Conservation (phyloP, 1,139 yeast genomes). For the Taphrina deformans region DNA sequence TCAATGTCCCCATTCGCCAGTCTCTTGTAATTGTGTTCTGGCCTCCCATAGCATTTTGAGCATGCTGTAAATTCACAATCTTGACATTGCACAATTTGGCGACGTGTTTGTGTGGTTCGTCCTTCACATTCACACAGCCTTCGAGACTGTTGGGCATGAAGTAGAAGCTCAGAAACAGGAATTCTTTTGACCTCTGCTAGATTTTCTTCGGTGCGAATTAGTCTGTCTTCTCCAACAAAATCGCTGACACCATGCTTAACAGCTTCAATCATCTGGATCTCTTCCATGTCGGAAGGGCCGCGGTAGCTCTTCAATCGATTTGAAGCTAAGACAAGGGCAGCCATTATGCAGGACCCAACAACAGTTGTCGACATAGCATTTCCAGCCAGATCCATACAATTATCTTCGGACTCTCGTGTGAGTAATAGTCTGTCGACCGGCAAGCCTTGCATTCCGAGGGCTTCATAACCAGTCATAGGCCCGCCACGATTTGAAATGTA, state of each 20-base stretch:
- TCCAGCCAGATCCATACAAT: slow-evolving; percentile 33
- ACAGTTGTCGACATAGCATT: slow-evolving; percentile 36
- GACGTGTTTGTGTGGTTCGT: slow-evolving; percentile 4
- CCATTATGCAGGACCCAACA: slow-evolving; percentile 33
- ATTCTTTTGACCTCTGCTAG: slow-evolving; percentile 7
- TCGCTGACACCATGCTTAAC: neutral
- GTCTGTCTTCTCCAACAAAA: slow-evolving; percentile 26
- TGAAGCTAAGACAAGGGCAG: slow-evolving; percentile 27
- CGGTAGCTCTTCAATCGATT: neutral
- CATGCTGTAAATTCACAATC: slow-evolving; percentile 31
- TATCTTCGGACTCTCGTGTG: slow-evolving; percentile 35
- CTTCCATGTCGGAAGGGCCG: neutral
- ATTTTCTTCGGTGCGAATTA: neutral
- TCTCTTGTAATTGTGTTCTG: slow-evolving; percentile 30
- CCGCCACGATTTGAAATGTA: slow-evolving; percentile 36
- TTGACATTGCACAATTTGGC: slow-evolving; percentile 21
- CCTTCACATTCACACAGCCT: slow-evolving; percentile 35
- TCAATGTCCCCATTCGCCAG: slow-evolving; percentile 16
- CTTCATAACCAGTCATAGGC: slow-evolving; percentile 35
- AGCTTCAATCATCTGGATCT: neutral
- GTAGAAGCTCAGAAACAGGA: slow-evolving; percentile 6
- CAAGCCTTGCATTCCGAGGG: slow-evolving; percentile 35
- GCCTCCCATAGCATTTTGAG: slow-evolving; percentile 29
- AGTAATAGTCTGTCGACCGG: slow-evolving; percentile 34
- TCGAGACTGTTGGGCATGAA: slow-evolving; percentile 9